Percentiles rank a stretch among this genome's conserved stretches.
Evolutionary conservation across 129 eudicot genomes (phyloP).

Genomic region (Cynara cardunculus): DNA sequence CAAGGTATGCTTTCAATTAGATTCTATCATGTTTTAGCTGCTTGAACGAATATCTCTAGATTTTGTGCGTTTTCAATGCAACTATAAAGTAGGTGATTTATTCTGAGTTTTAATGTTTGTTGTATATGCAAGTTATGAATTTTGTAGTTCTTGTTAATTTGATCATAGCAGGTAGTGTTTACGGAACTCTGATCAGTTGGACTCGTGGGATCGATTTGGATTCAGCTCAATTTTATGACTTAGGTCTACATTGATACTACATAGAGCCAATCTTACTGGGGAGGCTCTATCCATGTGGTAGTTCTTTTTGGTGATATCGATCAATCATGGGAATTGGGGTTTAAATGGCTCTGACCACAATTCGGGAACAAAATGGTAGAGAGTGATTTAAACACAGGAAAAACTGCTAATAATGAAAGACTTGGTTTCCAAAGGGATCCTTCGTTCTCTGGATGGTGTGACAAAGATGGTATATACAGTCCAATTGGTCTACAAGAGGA

Average conservation of each 20-base stretch:
- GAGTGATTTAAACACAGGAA: constrained; percentile 24
- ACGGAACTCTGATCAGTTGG: constrained; percentile 23
- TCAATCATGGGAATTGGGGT: constrained; percentile 12
- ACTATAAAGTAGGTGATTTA: constrained; percentile 1
- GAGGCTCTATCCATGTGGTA: constrained; percentile 13
- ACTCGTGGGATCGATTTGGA: background rate
- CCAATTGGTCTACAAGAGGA: constrained; percentile 16
- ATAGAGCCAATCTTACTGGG: constrained; percentile 3
- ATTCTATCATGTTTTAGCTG: background rate
- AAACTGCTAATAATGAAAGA: constrained; percentile 14
- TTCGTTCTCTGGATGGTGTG: constrained; percentile 66
- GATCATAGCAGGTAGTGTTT: constrained; percentile 5
- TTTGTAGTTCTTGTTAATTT: background rate
- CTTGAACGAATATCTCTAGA: background rate
- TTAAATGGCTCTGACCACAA: constrained; percentile 22
- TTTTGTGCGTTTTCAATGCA: background rate
- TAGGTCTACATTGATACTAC: constrained; percentile 9
- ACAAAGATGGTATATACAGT: constrained; percentile 31
- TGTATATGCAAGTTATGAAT: background rate
- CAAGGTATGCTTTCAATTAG: constrained; percentile 2
- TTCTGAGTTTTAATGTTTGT: constrained; percentile 5
- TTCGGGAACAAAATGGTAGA: constrained; percentile 30
- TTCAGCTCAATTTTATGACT: background rate
- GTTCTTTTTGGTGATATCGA: background rate
- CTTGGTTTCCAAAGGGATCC: constrained; percentile 43